Evolutionary conservation across 331 rosid species (phyloP).

Genomic region (Quercus phellos): DNA sequence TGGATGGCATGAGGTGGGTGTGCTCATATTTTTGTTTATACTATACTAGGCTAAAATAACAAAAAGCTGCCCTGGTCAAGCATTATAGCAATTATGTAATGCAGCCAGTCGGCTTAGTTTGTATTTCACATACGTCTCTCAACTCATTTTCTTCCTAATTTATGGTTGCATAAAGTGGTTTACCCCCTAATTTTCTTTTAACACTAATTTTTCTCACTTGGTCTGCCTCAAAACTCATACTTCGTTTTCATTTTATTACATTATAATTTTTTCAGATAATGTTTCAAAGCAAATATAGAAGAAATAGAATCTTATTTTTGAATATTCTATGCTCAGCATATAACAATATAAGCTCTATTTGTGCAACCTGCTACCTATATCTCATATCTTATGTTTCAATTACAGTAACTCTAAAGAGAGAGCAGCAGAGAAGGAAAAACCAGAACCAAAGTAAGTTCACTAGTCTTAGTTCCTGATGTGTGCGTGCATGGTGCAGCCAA

Average conservation of each 20-base stretch:
- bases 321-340: background rate
- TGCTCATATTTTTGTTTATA: conserved; percentile 1
- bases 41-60: background rate
- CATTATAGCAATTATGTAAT: conserved; percentile 7
- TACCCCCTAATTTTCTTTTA: no score
- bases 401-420: conserved; percentile 42
- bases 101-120: background rate
- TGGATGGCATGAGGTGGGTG: conserved; percentile 50
- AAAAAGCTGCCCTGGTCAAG: background rate
- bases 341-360: background rate
- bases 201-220: no score
- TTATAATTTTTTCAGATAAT: background rate
- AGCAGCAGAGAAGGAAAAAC: conserved; percentile 33
- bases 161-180: background rate
- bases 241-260: background rate
- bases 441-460: conserved; percentile 42
- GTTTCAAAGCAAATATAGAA: background rate
- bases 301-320: conserved; percentile 4
- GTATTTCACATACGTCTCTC: background rate
- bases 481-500: background rate
- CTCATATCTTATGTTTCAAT: conserved; percentile 13
- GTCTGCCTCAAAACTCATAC: background rate
- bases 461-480: background rate
- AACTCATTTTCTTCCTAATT: background rate
- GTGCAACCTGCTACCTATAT: background rate